A percentile compares a stretch with the other conserved stretches of the same genome.
Evolutionary conservation across 352 stramenopile species (phyloP).

Genomic region (Pythium periplocum): DNA sequence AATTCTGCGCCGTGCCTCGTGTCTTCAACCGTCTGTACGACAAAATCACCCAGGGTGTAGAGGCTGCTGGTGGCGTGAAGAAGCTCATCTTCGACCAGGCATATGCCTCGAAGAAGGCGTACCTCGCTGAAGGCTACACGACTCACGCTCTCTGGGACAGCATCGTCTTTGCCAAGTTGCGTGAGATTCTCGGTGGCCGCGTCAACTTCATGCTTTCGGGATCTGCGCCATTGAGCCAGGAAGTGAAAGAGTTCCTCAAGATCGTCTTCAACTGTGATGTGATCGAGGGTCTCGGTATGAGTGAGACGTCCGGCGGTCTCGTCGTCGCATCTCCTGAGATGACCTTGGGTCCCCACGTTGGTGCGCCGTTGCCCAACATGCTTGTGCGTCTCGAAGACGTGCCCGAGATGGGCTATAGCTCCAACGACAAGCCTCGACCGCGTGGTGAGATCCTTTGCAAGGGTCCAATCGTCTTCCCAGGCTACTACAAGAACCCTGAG

Average conservation of each 20-base stretch:
- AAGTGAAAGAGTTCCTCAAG: slow-evolving; percentile 92
- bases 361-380: slow-evolving; percentile 63
- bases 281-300: slow-evolving; percentile 93
- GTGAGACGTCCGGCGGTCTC: slow-evolving; percentile 83
- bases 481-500: slow-evolving; percentile 91
- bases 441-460: slow-evolving; percentile 44
- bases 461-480: slow-evolving; percentile 73
- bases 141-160: slow-evolving; percentile 83
- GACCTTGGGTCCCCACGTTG: slow-evolving; percentile 83
- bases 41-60: slow-evolving; percentile 80
- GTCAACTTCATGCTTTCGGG: slow-evolving; percentile 89
- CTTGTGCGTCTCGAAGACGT: slow-evolving; percentile 93
- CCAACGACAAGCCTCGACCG: slow-evolving; percentile 41
- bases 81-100: slow-evolving; percentile 45
- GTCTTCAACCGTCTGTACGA: slow-evolving; percentile 95
- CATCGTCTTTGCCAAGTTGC: slow-evolving; percentile 90
- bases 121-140: slow-evolving; percentile 28
- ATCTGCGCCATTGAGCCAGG: slow-evolving; percentile 85
- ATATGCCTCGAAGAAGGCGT: slow-evolving; percentile 30
- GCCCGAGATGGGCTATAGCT: slow-evolving; percentile 95
- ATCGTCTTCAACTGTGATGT: slow-evolving; percentile 86
- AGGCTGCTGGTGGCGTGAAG: slow-evolving; percentile 26
- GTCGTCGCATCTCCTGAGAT: slow-evolving; percentile 52
- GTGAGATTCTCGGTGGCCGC: slow-evolving; percentile 79
- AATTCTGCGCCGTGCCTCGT: slow-evolving; percentile 89